phyloP scores from a whole-genome alignment of 2,329 filamentous ascomycete species.

The Cladophialophora exuberans region DNA sequence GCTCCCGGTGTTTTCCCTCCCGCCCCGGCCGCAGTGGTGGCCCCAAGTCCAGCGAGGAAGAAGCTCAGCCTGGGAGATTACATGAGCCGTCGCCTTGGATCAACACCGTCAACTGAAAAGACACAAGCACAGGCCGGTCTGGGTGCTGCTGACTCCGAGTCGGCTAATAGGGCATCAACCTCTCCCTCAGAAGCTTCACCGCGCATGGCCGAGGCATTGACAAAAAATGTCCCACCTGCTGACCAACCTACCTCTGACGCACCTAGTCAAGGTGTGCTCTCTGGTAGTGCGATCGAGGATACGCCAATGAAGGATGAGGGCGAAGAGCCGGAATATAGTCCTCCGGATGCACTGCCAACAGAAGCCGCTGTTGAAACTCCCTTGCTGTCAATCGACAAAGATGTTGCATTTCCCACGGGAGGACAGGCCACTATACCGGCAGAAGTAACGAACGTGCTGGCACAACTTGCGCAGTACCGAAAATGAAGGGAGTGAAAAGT shows the following conservation, averaged over 20 bases:
- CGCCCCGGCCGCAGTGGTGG: constrained; percentile 36
- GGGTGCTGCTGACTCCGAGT: constrained; percentile 5
- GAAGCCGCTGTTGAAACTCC: background rate
- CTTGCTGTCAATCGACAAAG: background rate
- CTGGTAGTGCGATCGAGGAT: constrained; percentile 13
- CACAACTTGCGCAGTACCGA: constrained; percentile 18
- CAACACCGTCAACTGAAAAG: constrained; percentile 47
- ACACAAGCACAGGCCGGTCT: constrained; percentile 35
- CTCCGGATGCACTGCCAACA: constrained; percentile 10
- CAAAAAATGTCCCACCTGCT: background rate
- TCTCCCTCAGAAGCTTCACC: constrained; percentile 14
- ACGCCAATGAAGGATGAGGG: constrained; percentile 19
- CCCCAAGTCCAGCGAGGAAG: constrained; percentile 54
- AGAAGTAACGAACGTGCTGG: constrained; percentile 14
- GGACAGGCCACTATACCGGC: constrained; percentile 1
- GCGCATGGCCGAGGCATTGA: background rate
- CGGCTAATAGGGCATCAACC: constrained; percentile 6
- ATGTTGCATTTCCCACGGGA: background rate
- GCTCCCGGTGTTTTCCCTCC: constrained; percentile 35
- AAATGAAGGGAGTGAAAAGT: background rate
- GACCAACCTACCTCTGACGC: constrained; percentile 10
- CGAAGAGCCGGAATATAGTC: constrained; percentile 26
- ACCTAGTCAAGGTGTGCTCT: constrained; percentile 1
- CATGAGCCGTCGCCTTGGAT: constrained; percentile 42
- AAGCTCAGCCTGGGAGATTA: constrained; percentile 56